Base-by-base conservation (phyloP, 2,329 filamentous ascomycete genomes). In the Metarhizium anisopliae region DNA sequence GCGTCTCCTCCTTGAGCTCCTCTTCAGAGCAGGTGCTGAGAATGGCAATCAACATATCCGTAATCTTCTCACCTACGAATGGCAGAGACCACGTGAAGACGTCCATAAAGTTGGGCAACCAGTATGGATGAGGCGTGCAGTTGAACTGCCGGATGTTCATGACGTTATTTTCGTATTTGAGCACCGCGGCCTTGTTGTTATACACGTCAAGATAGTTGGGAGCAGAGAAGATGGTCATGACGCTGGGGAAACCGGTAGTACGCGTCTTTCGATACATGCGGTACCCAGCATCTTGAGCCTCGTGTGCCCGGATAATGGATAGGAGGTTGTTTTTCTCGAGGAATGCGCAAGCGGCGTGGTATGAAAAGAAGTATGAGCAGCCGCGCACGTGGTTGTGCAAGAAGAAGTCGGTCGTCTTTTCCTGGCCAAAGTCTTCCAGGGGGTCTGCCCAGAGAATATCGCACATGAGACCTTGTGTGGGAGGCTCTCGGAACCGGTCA, bases 71-170 rank as follows among this genome's bases (percentile, higher is more conserved):
- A 59, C 94, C 93, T 29, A 99, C 94, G 73, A 99, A 99, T 0
- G 94, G 94, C 58, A 99, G 79, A 38, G 94, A 99, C 94, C 94
- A 99, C n/a, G 94, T 99, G 70, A 99, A 99, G 60, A 99, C 94
- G 68, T 99, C 94, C 94, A 99, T 99, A 70, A 99, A 99, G 77
- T 99, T 99, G 55, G 94, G 94, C 51, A 99, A 83, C 94, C 94
- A 99, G 79, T 99, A 99, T 6, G 94, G 94, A 72, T 99, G 94
- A 38, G 94, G 94, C 25, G 94, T 97, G 82, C 93, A 99, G 80
- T 99, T 99, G 78, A 99, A 99, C 73, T 99, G 94, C 58, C 94
- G 85, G 69, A 99, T 99, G 78, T 99, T 99, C 94, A 99, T 99
- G 59, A 99, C 94, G 68, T 99, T 99, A 75, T 99, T 99, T 77